Evolutionary conservation across 495 filamentous ascomycete genomes (phyloP).

Genomic region (Antarctomyces pellizariae): DNA sequence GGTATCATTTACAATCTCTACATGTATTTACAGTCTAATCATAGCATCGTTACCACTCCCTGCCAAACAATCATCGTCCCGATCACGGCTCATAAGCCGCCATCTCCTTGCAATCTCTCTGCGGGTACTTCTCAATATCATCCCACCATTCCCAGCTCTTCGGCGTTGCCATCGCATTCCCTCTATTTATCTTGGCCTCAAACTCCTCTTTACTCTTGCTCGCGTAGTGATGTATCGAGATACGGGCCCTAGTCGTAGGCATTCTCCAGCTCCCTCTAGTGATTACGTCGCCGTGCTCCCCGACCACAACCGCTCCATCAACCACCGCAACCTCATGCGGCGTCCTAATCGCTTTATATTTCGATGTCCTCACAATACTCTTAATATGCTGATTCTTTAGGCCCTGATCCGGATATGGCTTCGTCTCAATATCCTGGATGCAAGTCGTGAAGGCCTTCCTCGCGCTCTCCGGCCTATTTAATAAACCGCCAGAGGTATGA

Average conservation of each 20-base stretch:
- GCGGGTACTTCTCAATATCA: too few relatives aligned
- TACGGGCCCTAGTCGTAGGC: slow-evolving; percentile 4
- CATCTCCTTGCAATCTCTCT: too few relatives aligned
- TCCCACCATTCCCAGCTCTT: slow-evolving; percentile 5
- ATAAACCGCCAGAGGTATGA: slow-evolving; percentile 4
- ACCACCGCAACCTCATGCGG: slow-evolving; percentile 1
- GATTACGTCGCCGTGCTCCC: slow-evolving; percentile 5
- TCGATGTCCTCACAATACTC: slow-evolving; percentile 1
- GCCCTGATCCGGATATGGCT: too few relatives aligned
- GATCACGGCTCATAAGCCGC: too few relatives aligned
- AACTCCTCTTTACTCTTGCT: slow-evolving; percentile 7
- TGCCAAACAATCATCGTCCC: too few relatives aligned
- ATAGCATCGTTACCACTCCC: too few relatives aligned
- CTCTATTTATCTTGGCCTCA: slow-evolving; percentile 5
- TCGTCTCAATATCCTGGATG: slow-evolving; percentile 1
- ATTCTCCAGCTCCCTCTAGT: not conserved
- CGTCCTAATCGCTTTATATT: not conserved
- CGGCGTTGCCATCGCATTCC: slow-evolving; percentile 3
- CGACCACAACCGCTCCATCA: slow-evolving; percentile 4
- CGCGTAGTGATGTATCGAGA: slow-evolving; percentile 8
- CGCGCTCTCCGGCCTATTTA: slow-evolving; percentile 1
- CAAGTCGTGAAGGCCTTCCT: slow-evolving; percentile 5
- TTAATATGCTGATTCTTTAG: slow-evolving; percentile 2
- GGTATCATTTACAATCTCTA: too few relatives aligned
- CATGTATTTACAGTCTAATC: too few relatives aligned